A percentile compares a stretch with the other conserved stretches of the same genome.
Evolutionary conservation across 2,329 filamentous ascomycete genomes (phyloP).

Genomic region (Thielaviopsis euricoi): DNA sequence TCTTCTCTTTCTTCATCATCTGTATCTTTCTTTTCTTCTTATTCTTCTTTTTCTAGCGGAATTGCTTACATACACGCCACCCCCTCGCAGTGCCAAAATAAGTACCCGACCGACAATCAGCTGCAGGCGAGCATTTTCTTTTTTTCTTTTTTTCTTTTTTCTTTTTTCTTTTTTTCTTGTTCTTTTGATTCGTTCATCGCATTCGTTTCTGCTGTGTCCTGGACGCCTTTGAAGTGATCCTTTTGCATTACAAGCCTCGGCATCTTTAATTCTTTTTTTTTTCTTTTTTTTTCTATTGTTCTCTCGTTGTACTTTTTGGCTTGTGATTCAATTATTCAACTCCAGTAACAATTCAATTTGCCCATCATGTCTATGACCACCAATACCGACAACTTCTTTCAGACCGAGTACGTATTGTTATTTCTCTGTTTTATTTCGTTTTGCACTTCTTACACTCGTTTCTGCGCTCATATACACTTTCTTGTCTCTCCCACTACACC

Average conservation of each 20-base stretch:
- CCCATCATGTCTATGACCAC: constrained; percentile 27
- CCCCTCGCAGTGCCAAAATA: not conserved
- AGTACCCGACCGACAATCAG: not conserved
- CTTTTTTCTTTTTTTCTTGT: not conserved
- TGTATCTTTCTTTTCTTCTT: not conserved
- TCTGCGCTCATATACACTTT: no score
- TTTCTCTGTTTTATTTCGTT: not conserved
- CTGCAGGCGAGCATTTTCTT: not conserved
- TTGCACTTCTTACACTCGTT: not conserved
- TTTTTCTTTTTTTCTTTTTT: not conserved
- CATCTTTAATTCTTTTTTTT: not conserved
- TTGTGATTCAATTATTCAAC: constrained; percentile 1
- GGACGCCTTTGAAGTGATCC: not conserved
- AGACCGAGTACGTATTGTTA: constrained; percentile 58
- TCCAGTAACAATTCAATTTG: no score
- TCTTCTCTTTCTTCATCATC: not conserved
- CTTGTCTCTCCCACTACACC: no score
- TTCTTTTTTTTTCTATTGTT: not conserved
- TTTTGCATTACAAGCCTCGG: not conserved
- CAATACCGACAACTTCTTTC: constrained; percentile 74
- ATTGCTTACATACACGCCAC: no score
- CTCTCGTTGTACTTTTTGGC: not conserved
- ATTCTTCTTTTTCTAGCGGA: not conserved
- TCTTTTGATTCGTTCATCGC: not conserved
- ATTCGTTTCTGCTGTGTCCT: not conserved